A percentile compares a stretch with the other conserved stretches of the same genome.
These are phyloP conservation scores for Parsonsia alboflavescens DNA, from an alignment of 257 asterid genomes.

Conservation along the genomic window DNA sequence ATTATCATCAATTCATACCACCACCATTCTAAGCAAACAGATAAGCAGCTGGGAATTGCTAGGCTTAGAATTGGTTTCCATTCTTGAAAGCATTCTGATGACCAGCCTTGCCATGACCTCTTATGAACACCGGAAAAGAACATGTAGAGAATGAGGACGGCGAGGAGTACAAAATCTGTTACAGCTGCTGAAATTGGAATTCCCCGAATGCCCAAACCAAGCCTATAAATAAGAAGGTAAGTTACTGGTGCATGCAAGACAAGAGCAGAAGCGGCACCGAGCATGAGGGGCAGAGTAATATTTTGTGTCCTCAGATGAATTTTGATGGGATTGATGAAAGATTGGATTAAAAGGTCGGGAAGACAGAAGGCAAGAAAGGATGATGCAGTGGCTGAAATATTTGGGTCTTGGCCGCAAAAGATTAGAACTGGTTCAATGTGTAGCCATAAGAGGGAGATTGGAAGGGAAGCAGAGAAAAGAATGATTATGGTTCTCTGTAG, in stretches of 20 bases:
- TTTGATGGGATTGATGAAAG: conserved; percentile 52
- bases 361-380: conserved; percentile 44
- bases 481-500: conserved; percentile 48
- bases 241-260: conserved; percentile 50
- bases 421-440: conserved; percentile 48
- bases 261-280: conserved; percentile 38
- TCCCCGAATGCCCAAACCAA: conserved; percentile 50
- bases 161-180: conserved; percentile 36
- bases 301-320: conserved; percentile 53
- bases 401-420: conserved; percentile 43
- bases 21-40: conserved; percentile 64
- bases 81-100: conserved; percentile 26
- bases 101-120: conserved; percentile 28
- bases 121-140: conserved; percentile 9
- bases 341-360: conserved; percentile 50
- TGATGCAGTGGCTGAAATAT: conserved; percentile 49
- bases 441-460: conserved; percentile 62
- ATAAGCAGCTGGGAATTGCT: conserved; percentile 42
- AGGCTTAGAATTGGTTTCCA: conserved; percentile 40
- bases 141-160: conserved; percentile 22
- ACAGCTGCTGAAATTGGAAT: conserved; percentile 34
- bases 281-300: conserved; percentile 45
- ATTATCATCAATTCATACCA: conserved; percentile 61
- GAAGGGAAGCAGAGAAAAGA: conserved; percentile 43
- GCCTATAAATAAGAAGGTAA: conserved; percentile 25